A percentile compares a stretch with the other conserved stretches of the same genome.
phyloP scores from a whole-genome alignment of 257 asterid genomes.

The Nicotiana tabacum region DNA sequence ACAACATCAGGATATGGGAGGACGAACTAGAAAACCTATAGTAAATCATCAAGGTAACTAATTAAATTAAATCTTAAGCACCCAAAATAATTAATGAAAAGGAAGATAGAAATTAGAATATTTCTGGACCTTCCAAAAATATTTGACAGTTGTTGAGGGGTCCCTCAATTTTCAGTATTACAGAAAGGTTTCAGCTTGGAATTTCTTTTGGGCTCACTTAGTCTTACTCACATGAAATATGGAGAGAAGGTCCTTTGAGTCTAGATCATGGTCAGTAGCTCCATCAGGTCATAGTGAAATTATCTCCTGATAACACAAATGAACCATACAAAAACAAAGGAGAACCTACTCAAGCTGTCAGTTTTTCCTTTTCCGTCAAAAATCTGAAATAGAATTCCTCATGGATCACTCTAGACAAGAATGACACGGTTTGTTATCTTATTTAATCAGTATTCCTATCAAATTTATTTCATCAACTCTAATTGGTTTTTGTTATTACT shows the following conservation, averaged over 20 bases:
- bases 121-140: background rate
- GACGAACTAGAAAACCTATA: background rate
- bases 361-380: background rate
- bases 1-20: too few relatives aligned
- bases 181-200: background rate
- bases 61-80: background rate
- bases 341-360: background rate
- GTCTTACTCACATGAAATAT: background rate
- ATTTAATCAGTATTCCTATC: background rate
- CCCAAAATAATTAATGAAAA: background rate
- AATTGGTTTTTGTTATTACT: background rate
- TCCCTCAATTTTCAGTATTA: background rate
- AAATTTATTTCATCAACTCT: background rate
- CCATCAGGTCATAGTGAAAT: background rate
- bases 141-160: background rate
- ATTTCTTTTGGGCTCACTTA: background rate
- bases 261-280: background rate
- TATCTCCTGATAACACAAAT: background rate
- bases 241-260: background rate
- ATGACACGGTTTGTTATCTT: background rate
- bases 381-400: background rate
- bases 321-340: background rate
- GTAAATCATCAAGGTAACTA: background rate
- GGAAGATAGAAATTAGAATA: background rate
- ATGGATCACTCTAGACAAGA: background rate